These are phyloP conservation scores for Acanthamoeba sp. DNA, from an alignment of 208 protist genomes.

Conservation along the genomic window DNA sequence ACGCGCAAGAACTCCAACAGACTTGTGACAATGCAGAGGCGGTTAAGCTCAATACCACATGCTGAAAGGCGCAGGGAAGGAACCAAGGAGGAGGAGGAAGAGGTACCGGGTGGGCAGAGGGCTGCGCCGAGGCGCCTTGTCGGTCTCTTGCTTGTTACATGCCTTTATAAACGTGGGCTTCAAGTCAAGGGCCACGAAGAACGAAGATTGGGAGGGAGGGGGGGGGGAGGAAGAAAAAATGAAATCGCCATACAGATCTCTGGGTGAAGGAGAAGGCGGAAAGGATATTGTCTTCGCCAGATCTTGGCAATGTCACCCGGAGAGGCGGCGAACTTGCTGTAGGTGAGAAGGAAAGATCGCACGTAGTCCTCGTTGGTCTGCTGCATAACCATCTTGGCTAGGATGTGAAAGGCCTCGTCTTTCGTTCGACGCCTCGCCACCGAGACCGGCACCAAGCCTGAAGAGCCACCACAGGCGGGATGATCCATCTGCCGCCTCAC, in stretches of 20 bases:
- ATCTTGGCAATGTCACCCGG: background rate
- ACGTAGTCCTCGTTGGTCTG: conserved; percentile 56
- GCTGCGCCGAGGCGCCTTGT: background rate
- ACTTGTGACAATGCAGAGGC: background rate
- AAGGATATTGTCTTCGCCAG: conserved; percentile 62
- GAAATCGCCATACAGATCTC: background rate
- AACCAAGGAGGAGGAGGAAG: background rate
- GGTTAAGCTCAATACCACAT: background rate
- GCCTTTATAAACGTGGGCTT: conserved; percentile 10
- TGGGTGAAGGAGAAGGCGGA: background rate
- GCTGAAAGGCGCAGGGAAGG: background rate
- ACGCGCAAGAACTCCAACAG: conserved; percentile 40
- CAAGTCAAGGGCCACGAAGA: background rate
- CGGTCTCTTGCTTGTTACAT: background rate
- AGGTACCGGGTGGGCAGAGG: background rate
- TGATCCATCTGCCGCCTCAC: background rate
- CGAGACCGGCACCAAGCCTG: background rate
- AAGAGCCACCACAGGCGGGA: background rate
- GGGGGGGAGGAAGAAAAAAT: background rate
- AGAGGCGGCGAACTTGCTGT: conserved; percentile 14
- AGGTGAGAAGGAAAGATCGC: conserved; percentile 12
- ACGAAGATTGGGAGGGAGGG: background rate
- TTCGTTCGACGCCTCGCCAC: background rate
- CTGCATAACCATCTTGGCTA: conserved; percentile 45
- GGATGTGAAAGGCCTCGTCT: conserved; percentile 24